Evolutionary conservation across 2,329 filamentous ascomycete species (phyloP).

Genomic region (Aspergillus novofumigatus): DNA sequence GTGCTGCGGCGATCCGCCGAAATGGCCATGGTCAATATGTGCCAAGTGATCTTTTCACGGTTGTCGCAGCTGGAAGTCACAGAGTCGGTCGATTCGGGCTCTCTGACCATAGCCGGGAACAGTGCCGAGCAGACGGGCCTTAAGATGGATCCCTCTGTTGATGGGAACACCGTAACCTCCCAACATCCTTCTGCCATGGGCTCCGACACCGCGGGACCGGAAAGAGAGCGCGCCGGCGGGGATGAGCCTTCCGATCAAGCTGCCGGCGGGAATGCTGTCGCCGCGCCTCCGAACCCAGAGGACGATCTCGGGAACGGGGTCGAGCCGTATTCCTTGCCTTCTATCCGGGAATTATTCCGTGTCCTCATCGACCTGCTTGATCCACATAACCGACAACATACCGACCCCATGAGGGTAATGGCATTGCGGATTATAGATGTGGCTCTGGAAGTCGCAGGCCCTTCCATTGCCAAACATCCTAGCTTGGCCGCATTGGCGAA

Average conservation of each 20-base stretch:
- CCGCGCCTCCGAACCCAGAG: conserved; percentile 34
- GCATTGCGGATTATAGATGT: conserved; percentile 95
- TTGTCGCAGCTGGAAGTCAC: conserved; percentile 82
- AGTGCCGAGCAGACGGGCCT: conserved; percentile 68
- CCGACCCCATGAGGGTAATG: conserved; percentile 95
- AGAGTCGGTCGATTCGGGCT: conserved; percentile 62
- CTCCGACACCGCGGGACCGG: conserved; percentile 31
- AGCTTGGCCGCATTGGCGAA: conserved; percentile 82
- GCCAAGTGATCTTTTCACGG: conserved; percentile 94
- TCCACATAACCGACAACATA: conserved; percentile 87
- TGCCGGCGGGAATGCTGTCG: conserved; percentile 29
- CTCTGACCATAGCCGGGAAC: conserved; percentile 55
- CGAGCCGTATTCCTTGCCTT: conserved; percentile 87
- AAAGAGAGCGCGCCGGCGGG: conserved; percentile 29
- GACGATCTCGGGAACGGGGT: conserved; percentile 54
- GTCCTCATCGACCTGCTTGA: conserved; percentile 92
- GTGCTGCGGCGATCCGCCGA: conserved; percentile 87
- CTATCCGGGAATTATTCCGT: conserved; percentile 88
- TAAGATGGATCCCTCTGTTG: conserved; percentile 77
- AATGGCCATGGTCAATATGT: conserved; percentile 98
- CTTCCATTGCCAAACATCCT: conserved; percentile 89
- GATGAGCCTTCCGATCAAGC: conserved; percentile 32
- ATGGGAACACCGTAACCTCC: conserved; percentile 58
- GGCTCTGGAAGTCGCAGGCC: conserved; percentile 90
- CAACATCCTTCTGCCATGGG: conserved; percentile 44